Base-by-base conservation (phyloP, 331 rosid genomes). In the Spiraea crenata region DNA sequence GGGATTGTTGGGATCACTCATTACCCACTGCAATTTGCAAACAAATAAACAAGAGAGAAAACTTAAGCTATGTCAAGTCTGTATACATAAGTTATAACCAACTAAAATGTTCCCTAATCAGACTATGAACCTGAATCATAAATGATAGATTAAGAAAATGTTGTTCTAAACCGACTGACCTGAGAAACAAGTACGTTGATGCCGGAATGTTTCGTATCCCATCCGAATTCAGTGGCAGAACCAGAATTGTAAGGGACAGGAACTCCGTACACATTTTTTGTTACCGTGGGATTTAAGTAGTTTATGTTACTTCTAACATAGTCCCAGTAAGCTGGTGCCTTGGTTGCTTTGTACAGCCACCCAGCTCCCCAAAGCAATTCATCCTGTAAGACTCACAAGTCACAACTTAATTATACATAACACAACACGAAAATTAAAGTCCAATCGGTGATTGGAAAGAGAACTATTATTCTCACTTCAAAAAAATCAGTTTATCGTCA, bases 311-410 rank as follows among this genome's bases (percentile, higher is more conserved):
- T 15, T 3, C 49, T 48, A 47, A 79, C 71, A 76, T 80, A 87
- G 50, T 79, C 42, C 83, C 71, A 65, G 51, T 85, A 84, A 34
- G 62, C 14, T 10, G 81, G 69, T 12, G 46, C 44, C 55, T 82
- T 85, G 42, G 86, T 82, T 57, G 91, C 88, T 75, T 76, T 82
- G 38, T 66, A 76, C 67, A 87, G 65, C 93, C 93, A 90, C 34
- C 88, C 78, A 70, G 93, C 96, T 51, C 78, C 90, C 87, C 93
- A 87, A 0, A 90, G 67, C 74, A 90, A 63, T 67, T 87, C 93
- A 10, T 90, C 93, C 91, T 84, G 44, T 20, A 59, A 59, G 31
- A 25, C 31, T 25, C 31, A 25, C 31, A 25, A 25, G 31, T 25
- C 31, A 16, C 39, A 56, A 25, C 31, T 20, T 5, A 49, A 12